A percentile compares a stretch with the other conserved stretches of the same genome.
Conservation (phyloP, 169 alveolate genomes). For the Cryptosporidium felis region DNA sequence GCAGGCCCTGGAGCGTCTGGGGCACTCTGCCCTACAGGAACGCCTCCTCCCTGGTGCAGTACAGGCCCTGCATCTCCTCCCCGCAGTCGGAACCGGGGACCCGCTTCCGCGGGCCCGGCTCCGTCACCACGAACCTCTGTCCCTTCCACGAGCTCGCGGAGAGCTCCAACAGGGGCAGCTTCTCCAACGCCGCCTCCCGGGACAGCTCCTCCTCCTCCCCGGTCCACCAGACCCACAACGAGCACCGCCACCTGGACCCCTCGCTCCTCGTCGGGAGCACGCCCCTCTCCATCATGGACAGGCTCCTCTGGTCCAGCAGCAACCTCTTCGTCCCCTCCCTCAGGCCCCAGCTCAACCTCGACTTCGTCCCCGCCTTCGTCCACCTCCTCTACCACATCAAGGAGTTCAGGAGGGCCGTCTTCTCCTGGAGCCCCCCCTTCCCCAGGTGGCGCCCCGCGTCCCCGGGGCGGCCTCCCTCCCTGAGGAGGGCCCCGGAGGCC, state of each 20-base stretch:
- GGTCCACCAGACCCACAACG: not conserved
- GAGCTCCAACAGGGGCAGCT: constrained; percentile 6
- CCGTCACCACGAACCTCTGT: not conserved
- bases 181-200: not conserved
- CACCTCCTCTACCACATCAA: constrained; percentile 80
- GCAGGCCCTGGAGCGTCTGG: constrained; percentile 88
- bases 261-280: not conserved
- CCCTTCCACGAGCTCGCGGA: constrained; percentile 62
- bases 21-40: constrained; percentile 76
- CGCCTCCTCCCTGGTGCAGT: constrained; percentile 64
- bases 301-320: constrained; percentile 69
- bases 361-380: constrained; percentile 77
- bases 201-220: constrained; percentile 55
- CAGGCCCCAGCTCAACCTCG: constrained; percentile 78
- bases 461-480: not conserved
- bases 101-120: not conserved
- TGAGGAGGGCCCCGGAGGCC: constrained; percentile 26
- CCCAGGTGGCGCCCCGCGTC: not conserved
- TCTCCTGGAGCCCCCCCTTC: constrained; percentile 47
- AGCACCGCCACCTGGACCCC: constrained; percentile 10
- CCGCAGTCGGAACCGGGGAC: not conserved
- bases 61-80: constrained; percentile 14
- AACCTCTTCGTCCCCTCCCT: constrained; percentile 78
- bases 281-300: constrained; percentile 49
- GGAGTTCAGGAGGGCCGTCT: constrained; percentile 82